These are phyloP conservation scores for Citrus maxima DNA, from an alignment of 345 rosid species.

Conservation along the genomic window DNA sequence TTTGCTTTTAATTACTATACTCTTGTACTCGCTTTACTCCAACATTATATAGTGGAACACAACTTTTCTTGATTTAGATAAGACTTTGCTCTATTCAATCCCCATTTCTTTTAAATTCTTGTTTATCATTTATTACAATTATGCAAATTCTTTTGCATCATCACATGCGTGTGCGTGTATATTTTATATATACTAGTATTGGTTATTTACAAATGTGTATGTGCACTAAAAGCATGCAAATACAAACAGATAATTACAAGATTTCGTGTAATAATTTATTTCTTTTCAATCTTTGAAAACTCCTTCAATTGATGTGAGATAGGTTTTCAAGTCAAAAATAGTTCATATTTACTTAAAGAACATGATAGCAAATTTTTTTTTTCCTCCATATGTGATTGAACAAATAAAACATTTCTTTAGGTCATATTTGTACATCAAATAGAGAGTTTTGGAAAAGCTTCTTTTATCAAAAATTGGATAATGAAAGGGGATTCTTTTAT, in stretches of 20 bases:
- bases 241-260: neutral
- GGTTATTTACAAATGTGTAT: neutral
- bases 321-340: neutral
- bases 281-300: neutral
- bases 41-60: slow-evolving; percentile 56
- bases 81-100: slow-evolving; percentile 11
- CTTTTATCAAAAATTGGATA: too few relatives aligned
- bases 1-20: slow-evolving; percentile 27
- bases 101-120: neutral
- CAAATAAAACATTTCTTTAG: too few relatives aligned
- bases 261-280: neutral
- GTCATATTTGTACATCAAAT: too few relatives aligned
- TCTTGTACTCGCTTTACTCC: slow-evolving; percentile 38
- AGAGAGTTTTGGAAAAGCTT: too few relatives aligned
- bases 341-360: neutral
- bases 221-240: neutral
- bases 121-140: neutral
- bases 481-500: too few relatives aligned
- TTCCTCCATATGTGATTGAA: too few relatives aligned
- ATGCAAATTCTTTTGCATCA: slow-evolving; percentile 14
- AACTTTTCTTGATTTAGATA: slow-evolving; percentile 38
- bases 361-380: neutral
- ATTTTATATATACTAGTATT: too few relatives aligned
- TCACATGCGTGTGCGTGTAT: neutral
- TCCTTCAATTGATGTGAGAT: neutral